Base-by-base conservation (phyloP, 2,329 filamentous ascomycete species). In the Aspergillus thermomutatus region DNA sequence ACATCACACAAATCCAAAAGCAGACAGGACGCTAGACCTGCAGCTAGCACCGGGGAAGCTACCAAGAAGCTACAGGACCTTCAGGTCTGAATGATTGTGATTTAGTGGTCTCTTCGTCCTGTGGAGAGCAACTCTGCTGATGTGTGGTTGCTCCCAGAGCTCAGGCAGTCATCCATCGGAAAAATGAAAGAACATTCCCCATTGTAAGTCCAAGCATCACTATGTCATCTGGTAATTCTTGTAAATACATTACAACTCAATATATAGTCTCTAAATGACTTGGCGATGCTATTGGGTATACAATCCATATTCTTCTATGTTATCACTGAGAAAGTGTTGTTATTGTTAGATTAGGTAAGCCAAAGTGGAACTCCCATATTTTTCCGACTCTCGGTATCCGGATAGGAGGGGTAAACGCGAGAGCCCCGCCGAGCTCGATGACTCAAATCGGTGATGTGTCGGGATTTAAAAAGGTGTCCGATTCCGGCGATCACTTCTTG, bases 1-100 rank as follows among this genome's bases (percentile, higher is more conserved):
- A 88, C 85, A 41, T 86, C 83, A 43, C 75, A 80, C 62, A 87
- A 86, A 74, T 72, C 74, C 28, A 83, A 82, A 67, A 63, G 64
- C 25, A 77, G 77, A 64, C 63, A 64, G 41, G 66, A 66, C 31
- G 54, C 58, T 8, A 74, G 68, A 48, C 58, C 65, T 48, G 64
- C 59, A 17, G 62, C 62, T 34, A 65, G 65, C 34, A 59, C 72
- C 11, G 69, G 71, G 25, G 73, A 71, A 48, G 69, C 74, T 8
- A 64, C 73, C 9, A 72, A 77, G 56, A 75, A 75, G 61, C 68
- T 79, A 62, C 66, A 78, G 61, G 65, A 67, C 49, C 66, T 79
- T 57, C 71, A 76, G 60, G 71, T 78, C 28, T 77, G 65, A 66
- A 54, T 48, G 17, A 8, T 17, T 28, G 26, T 45, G 48, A 19